Evolutionary conservation across 345 rosid genomes (phyloP), one percentile per base, ranked within the genome.

Genomic region (Anacardium occidentale): DNA sequence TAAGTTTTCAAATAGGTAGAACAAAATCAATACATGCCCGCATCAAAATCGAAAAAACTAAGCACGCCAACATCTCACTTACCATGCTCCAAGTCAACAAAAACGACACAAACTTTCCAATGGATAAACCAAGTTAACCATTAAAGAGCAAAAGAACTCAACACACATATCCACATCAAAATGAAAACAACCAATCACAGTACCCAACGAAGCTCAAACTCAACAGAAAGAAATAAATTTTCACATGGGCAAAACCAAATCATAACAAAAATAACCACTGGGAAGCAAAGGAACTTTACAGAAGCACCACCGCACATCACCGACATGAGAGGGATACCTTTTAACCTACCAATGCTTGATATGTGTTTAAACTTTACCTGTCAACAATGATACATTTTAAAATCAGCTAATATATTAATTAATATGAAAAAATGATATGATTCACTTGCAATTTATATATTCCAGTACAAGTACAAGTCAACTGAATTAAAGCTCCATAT

Each of bases 261-360:
- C n/a, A 50, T 54, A 44, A 44, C 21, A 57, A 69, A 68, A 66
- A 89, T 71, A 58, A 96, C 99, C 99, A 26, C 84, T 79, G 26
- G 80, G 90, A 70, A 87, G 87, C 75, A 95, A 81, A 75, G 97
- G 94, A 67, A 86, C 86, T 80, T 91, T 86, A 66, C 90, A 92
- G 53, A 88, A 95, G 80, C 91, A 95, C 99, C 99, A 95, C 7
- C 98, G 87, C 63, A 89, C 97, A 71, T 95, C 96, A 67, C 87
- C 82, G 2, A 97, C 98, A 69, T 92, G 98, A 0, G 97, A 95
- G 0, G 96, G 89, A 80, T n/a, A n/a, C n/a, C n/a, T 42, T 22
- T 4, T 6, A 45, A 44, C 64, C 55, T 24, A 44, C 64, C 73
- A 9, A 11, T 69, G 15, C 50, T 21, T 54, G n/a, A 21, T 55